Conservation (phyloP, 768 basidiomycete genomes). For the Tremella fuciformis region DNA sequence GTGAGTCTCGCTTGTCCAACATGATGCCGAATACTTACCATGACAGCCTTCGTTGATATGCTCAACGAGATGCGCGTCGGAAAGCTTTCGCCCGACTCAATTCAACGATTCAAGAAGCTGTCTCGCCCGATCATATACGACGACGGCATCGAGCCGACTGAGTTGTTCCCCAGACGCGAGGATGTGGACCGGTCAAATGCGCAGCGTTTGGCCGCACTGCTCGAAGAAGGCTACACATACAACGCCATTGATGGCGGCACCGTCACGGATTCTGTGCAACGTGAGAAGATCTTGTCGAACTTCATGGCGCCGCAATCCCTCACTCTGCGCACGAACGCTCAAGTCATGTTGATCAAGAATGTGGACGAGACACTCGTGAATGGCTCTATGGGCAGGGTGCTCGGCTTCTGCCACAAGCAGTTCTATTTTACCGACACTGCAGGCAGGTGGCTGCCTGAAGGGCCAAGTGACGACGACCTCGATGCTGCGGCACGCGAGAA, state of each 20-base stretch:
- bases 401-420: constrained; percentile 60
- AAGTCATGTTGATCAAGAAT: constrained; percentile 97
- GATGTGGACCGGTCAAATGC: constrained; percentile 85
- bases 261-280: constrained; percentile 61
- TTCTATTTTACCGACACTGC: constrained; percentile 30
- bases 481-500: constrained; percentile 53
- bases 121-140: constrained; percentile 68
- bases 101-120: constrained; percentile 68
- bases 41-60: constrained; percentile 85
- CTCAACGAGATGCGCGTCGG: constrained; percentile 98
- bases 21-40: not conserved
- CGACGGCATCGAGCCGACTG: constrained; percentile 83
- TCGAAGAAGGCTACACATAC: constrained; percentile 60
- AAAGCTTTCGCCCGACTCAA: constrained; percentile 62
- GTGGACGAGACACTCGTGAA: constrained; percentile 86
- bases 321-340: constrained; percentile 71
- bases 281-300: constrained; percentile 76
- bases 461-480: constrained; percentile 23
- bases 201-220: constrained; percentile 63
- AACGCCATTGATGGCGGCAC: constrained; percentile 64
- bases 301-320: constrained; percentile 81
- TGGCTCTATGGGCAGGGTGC: constrained; percentile 83
- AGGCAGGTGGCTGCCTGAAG: constrained; percentile 51
- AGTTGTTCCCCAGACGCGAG: constrained; percentile 89
- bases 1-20: constrained; percentile 55